These are phyloP conservation scores for Syncephalastrum sp. DNA, from an alignment of 371 early-diverging fungal genomes.

Conservation along the genomic window DNA sequence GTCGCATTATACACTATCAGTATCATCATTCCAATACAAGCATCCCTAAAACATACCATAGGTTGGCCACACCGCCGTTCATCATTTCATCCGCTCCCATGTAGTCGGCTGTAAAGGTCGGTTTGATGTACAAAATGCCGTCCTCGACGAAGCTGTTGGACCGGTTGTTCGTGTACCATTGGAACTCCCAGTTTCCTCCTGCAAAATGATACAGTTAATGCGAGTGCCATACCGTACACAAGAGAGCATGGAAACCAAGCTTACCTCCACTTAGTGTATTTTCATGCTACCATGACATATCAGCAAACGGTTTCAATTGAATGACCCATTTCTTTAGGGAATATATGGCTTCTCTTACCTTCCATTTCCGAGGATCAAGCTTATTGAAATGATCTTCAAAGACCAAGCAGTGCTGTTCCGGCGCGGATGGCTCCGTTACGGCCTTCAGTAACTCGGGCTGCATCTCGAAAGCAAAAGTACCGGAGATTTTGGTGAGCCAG, in stretches of 20 bases:
- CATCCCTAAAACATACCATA: slow-evolving; percentile 21
- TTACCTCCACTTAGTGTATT: slow-evolving; percentile 54
- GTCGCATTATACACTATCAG: not conserved
- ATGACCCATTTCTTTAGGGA: not conserved
- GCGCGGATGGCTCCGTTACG: not conserved
- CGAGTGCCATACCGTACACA: not conserved
- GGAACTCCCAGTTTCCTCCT: slow-evolving; percentile 59
- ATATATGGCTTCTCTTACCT: slow-evolving; percentile 27
- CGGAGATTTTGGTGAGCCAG: not conserved
- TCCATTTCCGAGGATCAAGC: slow-evolving; percentile 57
- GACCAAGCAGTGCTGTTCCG: slow-evolving; percentile 38
- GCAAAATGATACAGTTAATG: no score
- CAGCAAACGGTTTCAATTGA: not conserved
- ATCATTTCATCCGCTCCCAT: slow-evolving; percentile 34
- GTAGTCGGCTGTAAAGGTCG: slow-evolving; percentile 53
- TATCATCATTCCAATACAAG: not conserved
- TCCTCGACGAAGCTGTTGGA: slow-evolving; percentile 66
- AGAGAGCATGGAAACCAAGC: slow-evolving; percentile 1
- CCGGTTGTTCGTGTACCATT: slow-evolving; percentile 59
- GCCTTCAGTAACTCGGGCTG: not conserved
- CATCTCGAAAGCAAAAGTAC: slow-evolving; percentile 7
- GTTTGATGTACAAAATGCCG: slow-evolving; percentile 64
- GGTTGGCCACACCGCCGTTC: slow-evolving; percentile 33
- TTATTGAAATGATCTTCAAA: slow-evolving; percentile 67
- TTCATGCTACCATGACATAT: slow-evolving; percentile 39